A percentile compares a stretch with the other conserved stretches of the same genome.
Evolutionary conservation across 495 filamentous ascomycete species (phyloP).

Genomic region (Neurospora tetrasperma): DNA sequence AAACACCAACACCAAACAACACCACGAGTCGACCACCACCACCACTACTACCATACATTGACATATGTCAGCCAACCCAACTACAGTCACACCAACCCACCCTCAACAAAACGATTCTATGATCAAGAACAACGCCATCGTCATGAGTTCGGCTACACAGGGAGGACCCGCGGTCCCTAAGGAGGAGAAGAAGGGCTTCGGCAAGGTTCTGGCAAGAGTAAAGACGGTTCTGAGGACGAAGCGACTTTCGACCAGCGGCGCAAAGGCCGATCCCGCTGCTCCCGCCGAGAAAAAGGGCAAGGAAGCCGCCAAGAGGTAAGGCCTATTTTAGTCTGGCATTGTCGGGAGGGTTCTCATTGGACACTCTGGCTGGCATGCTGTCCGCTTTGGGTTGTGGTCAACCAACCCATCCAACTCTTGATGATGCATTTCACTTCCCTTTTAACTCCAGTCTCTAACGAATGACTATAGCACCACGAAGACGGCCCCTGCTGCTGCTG

Average conservation of each 20-base stretch:
- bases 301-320: conserved; percentile 22
- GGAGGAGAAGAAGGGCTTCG: conserved; percentile 51
- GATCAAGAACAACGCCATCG: conserved; percentile 6
- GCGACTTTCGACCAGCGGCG: background rate
- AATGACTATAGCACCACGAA: conserved; percentile 19
- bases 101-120: background rate
- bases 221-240: conserved; percentile 46
- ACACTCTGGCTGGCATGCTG: background rate
- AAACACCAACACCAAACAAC: background rate
- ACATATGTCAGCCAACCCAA: background rate
- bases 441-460: conserved; percentile 5
- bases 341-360: background rate
- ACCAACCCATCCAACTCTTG: background rate
- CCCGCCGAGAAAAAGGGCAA: conserved; percentile 4
- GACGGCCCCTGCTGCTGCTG: conserved; percentile 11
- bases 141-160: conserved; percentile 37
- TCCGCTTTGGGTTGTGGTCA: background rate
- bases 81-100: background rate
- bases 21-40: background rate
- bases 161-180: conserved; percentile 24
- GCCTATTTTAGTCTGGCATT: background rate
- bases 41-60: background rate
- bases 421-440: background rate
- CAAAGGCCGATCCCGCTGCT: conserved; percentile 30
- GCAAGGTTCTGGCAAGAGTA: conserved; percentile 52